Percentiles rank a stretch among this genome's conserved stretches.
phyloP scores from a whole-genome alignment of 139 green algal species.

The Tetradesmus obliquus region DNA sequence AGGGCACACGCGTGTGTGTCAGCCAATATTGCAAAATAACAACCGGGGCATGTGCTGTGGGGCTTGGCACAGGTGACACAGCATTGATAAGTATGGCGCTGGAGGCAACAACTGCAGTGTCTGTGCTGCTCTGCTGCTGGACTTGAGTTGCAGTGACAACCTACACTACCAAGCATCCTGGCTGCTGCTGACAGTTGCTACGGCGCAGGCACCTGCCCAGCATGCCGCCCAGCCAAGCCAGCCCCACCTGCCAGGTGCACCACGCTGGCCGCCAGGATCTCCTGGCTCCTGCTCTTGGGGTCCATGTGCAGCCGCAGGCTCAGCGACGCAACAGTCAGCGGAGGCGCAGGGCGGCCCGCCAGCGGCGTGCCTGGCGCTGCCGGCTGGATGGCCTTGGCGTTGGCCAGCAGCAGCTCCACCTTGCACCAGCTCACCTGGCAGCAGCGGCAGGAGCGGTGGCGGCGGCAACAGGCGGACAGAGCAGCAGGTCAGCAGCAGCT shows the following conservation, averaged over 20 bases:
- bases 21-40: not conserved
- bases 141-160: too few species aligned
- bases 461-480: not conserved
- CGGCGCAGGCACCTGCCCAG: not conserved
- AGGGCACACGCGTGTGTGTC: not conserved
- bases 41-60: not conserved
- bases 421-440: conserved; percentile 93
- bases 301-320: conserved; percentile 90
- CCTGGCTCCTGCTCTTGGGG: conserved; percentile 59
- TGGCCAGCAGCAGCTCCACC: conserved; percentile 83
- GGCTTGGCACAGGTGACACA: too few species aligned
- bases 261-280: conserved; percentile 86
- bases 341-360: conserved; percentile 65
- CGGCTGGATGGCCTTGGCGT: conserved; percentile 70
- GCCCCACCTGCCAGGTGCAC: conserved; percentile 65
- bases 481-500: not conserved
- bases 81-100: too few species aligned
- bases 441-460: not conserved
- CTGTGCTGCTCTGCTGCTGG: too few species aligned
- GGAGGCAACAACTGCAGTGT: too few species aligned
- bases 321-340: conserved; percentile 88
- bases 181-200: not conserved
- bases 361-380: conserved; percentile 25
- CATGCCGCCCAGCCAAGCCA: not conserved
- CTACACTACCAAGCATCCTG: too few species aligned